phyloP scores from a whole-genome alignment of 495 filamentous ascomycete species.

The Pyrenula massariospora region DNA sequence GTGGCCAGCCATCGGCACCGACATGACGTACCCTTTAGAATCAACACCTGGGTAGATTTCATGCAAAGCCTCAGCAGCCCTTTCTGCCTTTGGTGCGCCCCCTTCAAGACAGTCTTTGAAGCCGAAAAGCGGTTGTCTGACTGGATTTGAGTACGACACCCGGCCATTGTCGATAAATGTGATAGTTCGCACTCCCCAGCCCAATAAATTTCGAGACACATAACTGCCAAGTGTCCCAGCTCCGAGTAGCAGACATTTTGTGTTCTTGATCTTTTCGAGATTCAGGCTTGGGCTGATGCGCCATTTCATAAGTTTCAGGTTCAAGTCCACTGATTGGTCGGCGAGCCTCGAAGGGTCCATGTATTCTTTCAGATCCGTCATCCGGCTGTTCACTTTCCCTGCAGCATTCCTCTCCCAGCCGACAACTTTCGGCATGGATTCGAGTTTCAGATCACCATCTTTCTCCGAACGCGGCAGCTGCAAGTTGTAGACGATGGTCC shows the following conservation, averaged over 20 bases:
- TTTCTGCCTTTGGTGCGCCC: constrained; percentile 69
- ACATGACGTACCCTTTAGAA: constrained; percentile 60
- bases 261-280: constrained; percentile 78
- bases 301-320: constrained; percentile 98
- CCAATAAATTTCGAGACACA: constrained; percentile 80
- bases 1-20: constrained; percentile 92
- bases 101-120: constrained; percentile 83
- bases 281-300: constrained; percentile 79
- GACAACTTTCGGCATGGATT: constrained; percentile 69
- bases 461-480: constrained; percentile 30
- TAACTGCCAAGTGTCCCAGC: constrained; percentile 91
- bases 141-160: constrained; percentile 95
- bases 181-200: constrained; percentile 94
- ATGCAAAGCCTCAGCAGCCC: constrained; percentile 68
- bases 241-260: constrained; percentile 87
- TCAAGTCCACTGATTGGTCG: constrained; percentile 93
- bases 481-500: constrained; percentile 66
- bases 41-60: constrained; percentile 90
- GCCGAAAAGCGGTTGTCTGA: constrained; percentile 83
- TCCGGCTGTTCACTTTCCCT: constrained; percentile 62
- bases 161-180: constrained; percentile 92
- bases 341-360: constrained; percentile 84
- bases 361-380: constrained; percentile 74
- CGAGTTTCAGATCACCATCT: constrained; percentile 16
- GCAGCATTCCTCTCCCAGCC: constrained; percentile 83